phyloP scores from a whole-genome alignment of 1,284 basidiomycete genomes.

The Flammula alnicola region DNA sequence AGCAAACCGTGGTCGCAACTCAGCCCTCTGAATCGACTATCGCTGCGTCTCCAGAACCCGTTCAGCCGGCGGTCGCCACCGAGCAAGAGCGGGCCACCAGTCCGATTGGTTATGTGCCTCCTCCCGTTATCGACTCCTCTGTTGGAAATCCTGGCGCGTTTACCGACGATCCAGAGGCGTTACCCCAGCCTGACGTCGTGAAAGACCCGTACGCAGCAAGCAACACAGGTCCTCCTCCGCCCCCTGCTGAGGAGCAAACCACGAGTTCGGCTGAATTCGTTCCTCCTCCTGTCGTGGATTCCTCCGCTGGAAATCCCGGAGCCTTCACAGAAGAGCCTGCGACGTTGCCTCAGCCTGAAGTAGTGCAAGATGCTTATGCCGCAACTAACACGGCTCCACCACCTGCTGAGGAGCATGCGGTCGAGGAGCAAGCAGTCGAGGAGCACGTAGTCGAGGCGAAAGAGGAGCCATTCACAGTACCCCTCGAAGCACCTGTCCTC shows the following conservation, averaged over 20 bases:
- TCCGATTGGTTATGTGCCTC: constrained; percentile 39
- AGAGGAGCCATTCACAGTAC: too few relatives aligned
- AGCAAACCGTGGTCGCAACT: constrained; percentile 12
- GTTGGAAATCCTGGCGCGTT: constrained; percentile 47
- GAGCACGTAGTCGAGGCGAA: too few relatives aligned
- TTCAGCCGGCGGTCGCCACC: constrained; percentile 1
- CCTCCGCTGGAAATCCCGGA: constrained; percentile 12
- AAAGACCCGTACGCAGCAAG: constrained; percentile 34
- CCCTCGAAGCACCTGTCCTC: neutral
- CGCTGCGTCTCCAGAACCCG: constrained; percentile 11
- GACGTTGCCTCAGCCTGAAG: constrained; percentile 1
- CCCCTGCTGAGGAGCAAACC: neutral
- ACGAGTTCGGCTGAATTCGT: neutral
- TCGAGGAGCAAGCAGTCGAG: neutral
- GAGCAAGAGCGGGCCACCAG: constrained; percentile 23
- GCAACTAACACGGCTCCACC: constrained; percentile 7
- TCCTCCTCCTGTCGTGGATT: constrained; percentile 8
- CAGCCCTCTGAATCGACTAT: neutral
- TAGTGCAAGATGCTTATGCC: constrained; percentile 7
- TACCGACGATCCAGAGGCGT: constrained; percentile 44
- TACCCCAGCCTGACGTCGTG: constrained; percentile 34
- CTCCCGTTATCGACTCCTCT: constrained; percentile 39
- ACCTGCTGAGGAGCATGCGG: constrained; percentile 1
- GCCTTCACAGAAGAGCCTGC: constrained; percentile 8
- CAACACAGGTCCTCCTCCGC: constrained; percentile 8